Evolutionary conservation across 805 yeast genomes (phyloP).

Genomic region (Grigorovia yakushimaensis): DNA sequence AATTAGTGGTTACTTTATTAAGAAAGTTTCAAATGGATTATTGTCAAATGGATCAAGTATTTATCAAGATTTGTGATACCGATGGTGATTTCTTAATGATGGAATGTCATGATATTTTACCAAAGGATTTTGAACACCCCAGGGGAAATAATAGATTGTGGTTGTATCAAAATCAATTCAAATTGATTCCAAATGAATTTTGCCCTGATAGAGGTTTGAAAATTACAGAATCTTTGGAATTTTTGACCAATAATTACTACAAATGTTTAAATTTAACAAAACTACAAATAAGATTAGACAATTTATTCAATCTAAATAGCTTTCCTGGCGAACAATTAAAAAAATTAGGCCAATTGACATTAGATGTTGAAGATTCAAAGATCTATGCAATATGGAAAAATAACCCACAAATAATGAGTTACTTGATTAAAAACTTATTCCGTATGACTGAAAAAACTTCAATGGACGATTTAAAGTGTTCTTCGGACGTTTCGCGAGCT

Average conservation of each 20-base stretch:
- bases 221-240: conserved; percentile 33
- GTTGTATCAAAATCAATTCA: conserved; percentile 36
- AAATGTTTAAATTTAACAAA: conserved; percentile 23
- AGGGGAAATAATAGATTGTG: conserved; percentile 39
- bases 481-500: background rate
- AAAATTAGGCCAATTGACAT: conserved; percentile 12
- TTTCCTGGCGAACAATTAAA: conserved; percentile 26
- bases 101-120: conserved; percentile 39
- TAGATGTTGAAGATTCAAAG: conserved; percentile 10
- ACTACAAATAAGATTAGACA: conserved; percentile 15
- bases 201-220: conserved; percentile 28
- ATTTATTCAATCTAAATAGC: conserved; percentile 7
- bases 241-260: conserved; percentile 31
- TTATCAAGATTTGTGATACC: conserved; percentile 39
- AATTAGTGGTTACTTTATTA: conserved; percentile 35
- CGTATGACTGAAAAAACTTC: background rate
- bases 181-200: conserved; percentile 33
- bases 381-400: conserved; percentile 7
- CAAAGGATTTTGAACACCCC: conserved; percentile 37
- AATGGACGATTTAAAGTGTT: background rate
- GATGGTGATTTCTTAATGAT: conserved; percentile 49
- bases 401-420: conserved; percentile 16
- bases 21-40: conserved; percentile 27
- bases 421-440: conserved; percentile 11
- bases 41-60: conserved; percentile 26